Evolutionary conservation across 768 basidiomycete genomes (phyloP).

Genomic region (Kwoniella shandongensis): DNA sequence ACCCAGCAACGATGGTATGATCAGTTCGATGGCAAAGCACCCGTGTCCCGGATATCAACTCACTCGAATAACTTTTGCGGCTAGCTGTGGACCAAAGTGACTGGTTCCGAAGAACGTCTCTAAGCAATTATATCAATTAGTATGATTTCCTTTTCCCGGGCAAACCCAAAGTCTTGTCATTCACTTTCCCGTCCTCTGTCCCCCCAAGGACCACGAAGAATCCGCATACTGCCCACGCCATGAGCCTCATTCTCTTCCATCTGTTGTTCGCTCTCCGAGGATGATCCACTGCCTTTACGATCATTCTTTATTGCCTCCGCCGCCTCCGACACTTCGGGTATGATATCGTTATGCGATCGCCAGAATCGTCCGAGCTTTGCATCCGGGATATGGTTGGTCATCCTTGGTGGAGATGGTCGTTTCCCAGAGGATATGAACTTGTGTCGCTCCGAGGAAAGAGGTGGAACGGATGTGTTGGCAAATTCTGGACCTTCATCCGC

Average conservation of each 20-base stretch:
- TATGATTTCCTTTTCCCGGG: too few relatives aligned
- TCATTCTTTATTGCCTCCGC: background rate
- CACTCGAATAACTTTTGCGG: constrained; percentile 26
- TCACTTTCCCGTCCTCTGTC: constrained; percentile 9
- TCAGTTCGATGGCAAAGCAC: too few relatives aligned
- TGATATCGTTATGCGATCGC: constrained; percentile 4
- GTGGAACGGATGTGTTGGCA: constrained; percentile 1
- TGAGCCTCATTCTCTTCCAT: constrained; percentile 17
- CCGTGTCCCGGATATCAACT: too few relatives aligned
- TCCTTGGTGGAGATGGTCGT: background rate
- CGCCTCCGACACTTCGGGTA: background rate
- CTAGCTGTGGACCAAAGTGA: constrained; percentile 32
- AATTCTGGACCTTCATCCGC: too few relatives aligned
- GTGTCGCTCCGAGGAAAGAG: constrained; percentile 18
- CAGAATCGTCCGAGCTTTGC: constrained; percentile 10
- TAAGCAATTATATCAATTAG: background rate
- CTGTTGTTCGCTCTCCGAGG: constrained; percentile 8
- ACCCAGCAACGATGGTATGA: background rate
- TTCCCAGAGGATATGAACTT: background rate
- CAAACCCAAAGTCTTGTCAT: too few relatives aligned
- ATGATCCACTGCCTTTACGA: constrained; percentile 2
- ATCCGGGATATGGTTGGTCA: background rate
- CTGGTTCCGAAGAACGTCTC: constrained; percentile 29
- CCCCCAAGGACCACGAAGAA: constrained; percentile 8
- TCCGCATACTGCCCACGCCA: constrained; percentile 16